Conservation (phyloP, 129 eudicot genomes). For the sunflower (Helianthus annuus) region DNA sequence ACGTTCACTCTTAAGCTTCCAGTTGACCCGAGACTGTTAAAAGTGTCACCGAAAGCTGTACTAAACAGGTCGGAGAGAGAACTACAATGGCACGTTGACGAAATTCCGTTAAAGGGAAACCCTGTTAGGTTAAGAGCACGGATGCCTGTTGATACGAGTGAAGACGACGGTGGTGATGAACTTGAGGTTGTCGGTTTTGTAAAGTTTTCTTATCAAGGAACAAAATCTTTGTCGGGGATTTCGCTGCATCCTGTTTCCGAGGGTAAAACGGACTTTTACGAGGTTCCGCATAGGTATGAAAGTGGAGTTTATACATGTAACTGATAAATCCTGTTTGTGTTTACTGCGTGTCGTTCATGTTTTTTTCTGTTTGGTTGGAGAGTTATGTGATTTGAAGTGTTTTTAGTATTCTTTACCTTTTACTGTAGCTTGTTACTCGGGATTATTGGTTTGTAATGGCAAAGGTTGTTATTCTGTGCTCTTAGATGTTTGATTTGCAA, state of each 20-base stretch:
- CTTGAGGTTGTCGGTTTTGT: constrained; percentile 79
- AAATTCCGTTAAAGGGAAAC: constrained; percentile 75
- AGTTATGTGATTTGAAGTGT: constrained; percentile 33
- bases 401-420: constrained; percentile 33
- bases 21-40: constrained; percentile 74
- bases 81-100: constrained; percentile 84
- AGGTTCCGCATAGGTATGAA: constrained; percentile 79
- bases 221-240: constrained; percentile 75
- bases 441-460: constrained; percentile 20
- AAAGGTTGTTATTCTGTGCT: constrained; percentile 24
- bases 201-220: constrained; percentile 65
- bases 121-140: constrained; percentile 84
- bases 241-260: constrained; percentile 74
- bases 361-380: constrained; percentile 20
- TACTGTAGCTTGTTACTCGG: constrained; percentile 29
- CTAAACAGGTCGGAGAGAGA: constrained; percentile 87
- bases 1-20: constrained; percentile 82
- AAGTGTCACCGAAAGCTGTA: constrained; percentile 89
- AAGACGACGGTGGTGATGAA: constrained; percentile 72
- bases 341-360: constrained; percentile 18
- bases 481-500: constrained; percentile 22
- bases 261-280: constrained; percentile 76
- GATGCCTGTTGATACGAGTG: constrained; percentile 80
- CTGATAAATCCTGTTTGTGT: constrained; percentile 25
- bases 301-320: constrained; percentile 81